Evolutionary conservation across 1,284 basidiomycete genomes (phyloP), one percentile per base, ranked within the genome.

Genomic region (Malassezia equina): DNA sequence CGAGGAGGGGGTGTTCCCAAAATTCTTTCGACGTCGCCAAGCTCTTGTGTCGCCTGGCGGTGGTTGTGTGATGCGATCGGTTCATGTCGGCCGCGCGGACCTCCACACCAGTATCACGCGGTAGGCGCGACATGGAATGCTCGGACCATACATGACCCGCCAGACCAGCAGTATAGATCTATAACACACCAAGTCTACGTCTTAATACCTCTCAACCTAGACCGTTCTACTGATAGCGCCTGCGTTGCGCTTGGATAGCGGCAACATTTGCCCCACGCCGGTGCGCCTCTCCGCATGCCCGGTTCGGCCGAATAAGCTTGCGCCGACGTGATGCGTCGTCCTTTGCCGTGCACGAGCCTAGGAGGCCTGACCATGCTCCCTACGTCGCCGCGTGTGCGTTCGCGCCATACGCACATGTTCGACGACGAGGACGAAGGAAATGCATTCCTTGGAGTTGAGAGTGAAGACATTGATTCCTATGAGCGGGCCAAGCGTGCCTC

Each of bases 401-500:
- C 52, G 42, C 36, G 36, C 27, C 34, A 25, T 23, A 36, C 32
- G 32, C 32, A 32, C 27, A 46, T 46, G 50, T 17, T 27, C 17
- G 23, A 34, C 4, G 48, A 29, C 9, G 47, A 47, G 48, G 54
- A 51, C 17, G 57, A 55, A 44, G 28, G 34, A 21, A 32, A 51
- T 28, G 57, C 52, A 24, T 54, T 55, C 27, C 48, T 55, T 12
- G 45, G 27, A 4, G 42, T 29, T 33, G 27, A 28, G 9, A 27
- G 19, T 12, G 33, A 23, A 13, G 34, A 40, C 5, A 42, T 51
- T 24, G 39, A 55, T 21, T 21, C 47, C 12, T 40, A 56, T 15
- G 55, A 57, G 48, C 45, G 28, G 12, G 39, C 43, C 12, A 57
- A 57, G 36, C 55, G 55, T 9, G 1, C 28, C 15, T 17, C 43